phyloP scores from a whole-genome alignment of 495 filamentous ascomycete species.

The Sordaria brevicollis region DNA sequence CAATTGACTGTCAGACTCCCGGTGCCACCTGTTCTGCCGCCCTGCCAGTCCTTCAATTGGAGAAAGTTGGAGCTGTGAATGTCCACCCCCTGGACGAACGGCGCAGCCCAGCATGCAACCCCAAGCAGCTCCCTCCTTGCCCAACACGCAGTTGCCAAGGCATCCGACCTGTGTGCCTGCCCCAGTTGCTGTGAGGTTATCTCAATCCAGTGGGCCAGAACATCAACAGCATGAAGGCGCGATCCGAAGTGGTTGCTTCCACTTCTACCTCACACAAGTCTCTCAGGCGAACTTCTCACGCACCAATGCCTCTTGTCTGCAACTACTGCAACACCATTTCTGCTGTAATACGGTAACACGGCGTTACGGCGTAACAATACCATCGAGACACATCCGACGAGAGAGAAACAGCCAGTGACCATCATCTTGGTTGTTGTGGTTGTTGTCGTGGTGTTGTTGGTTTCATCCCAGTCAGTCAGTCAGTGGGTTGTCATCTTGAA shows the following conservation, averaged over 20 bases:
- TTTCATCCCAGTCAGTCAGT: background rate
- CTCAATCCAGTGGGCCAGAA: background rate
- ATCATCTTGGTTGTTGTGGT: background rate
- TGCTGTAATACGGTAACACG: background rate
- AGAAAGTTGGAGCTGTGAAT: background rate
- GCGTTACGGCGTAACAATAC: background rate
- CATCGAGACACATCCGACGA: background rate
- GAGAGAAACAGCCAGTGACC: background rate
- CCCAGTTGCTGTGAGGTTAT: background rate
- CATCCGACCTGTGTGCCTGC: background rate
- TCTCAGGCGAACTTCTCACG: background rate
- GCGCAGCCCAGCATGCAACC: background rate
- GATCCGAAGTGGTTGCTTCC: background rate
- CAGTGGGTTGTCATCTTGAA: background rate
- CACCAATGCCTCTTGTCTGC: background rate
- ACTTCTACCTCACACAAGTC: background rate
- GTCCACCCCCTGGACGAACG: background rate
- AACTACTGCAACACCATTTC: background rate
- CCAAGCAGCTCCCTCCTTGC: background rate
- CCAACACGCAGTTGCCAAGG: background rate
- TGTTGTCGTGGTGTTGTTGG: background rate
- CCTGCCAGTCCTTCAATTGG: background rate
- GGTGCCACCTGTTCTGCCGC: background rate
- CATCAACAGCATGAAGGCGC: background rate
- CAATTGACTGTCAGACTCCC: background rate